Conservation (phyloP, 768 basidiomycete species). For the Trametes maxima region DNA sequence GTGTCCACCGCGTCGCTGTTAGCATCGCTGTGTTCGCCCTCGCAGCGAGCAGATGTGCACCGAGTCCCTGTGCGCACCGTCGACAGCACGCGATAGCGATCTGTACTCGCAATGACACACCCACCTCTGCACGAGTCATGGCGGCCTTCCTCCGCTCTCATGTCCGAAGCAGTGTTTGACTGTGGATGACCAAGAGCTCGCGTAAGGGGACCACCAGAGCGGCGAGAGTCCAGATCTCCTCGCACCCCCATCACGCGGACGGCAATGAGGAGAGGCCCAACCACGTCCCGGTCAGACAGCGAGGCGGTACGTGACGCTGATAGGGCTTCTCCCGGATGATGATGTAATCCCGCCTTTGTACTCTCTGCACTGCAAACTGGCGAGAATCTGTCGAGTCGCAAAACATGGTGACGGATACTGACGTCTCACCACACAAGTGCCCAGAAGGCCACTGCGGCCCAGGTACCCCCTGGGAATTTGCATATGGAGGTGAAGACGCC, state of each 20-base stretch:
- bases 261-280: not conserved
- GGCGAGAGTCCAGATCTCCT: not conserved
- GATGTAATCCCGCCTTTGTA: slow-evolving; percentile 4
- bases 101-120: slow-evolving; percentile 1
- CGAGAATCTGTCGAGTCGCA: not conserved
- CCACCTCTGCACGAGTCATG: slow-evolving; percentile 4
- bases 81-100: slow-evolving; percentile 1
- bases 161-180: slow-evolving; percentile 17
- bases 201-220: not conserved
- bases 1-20: too few relatives aligned
- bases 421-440: not conserved
- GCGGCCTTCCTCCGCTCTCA: slow-evolving; percentile 3
- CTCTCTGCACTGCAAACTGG: not conserved
- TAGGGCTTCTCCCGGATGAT: slow-evolving; percentile 4
- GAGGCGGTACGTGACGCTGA: not conserved
- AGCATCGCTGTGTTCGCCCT: not conserved
- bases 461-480: not conserved
- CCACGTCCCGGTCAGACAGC: slow-evolving; percentile 12
- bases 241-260: not conserved
- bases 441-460: not conserved
- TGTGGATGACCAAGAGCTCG: not conserved
- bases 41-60: not conserved
- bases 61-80: not conserved
- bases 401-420: not conserved
- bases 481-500: slow-evolving; percentile 5